Evolutionary conservation across 1,139 yeast genomes (phyloP).

Genomic region (Kurtzmaniella quercitrusa): DNA sequence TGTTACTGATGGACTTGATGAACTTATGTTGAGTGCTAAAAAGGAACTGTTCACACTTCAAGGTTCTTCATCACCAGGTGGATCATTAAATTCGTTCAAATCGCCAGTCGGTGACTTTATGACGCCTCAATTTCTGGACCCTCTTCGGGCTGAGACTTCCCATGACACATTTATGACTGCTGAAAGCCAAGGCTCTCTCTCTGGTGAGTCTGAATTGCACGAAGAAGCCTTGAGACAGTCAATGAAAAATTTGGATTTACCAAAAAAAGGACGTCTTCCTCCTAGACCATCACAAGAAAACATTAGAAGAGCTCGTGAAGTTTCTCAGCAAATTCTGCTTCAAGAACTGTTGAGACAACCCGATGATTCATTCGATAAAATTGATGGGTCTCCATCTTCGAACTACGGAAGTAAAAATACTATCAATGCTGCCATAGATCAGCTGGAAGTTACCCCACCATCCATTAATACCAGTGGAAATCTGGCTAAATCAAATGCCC

Average conservation of each 20-base stretch:
- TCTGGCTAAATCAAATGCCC: not conserved
- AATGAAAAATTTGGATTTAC: not conserved
- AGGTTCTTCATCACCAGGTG: not conserved
- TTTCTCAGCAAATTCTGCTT: constrained; percentile 17
- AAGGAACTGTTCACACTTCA: constrained; percentile 10
- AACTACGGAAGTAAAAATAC: not conserved
- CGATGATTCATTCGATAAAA: too few relatives aligned
- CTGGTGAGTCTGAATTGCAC: not conserved
- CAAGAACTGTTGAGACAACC: constrained; percentile 6
- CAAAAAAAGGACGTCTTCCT: constrained; percentile 20
- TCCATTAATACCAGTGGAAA: not conserved
- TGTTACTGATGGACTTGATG: constrained; percentile 38
- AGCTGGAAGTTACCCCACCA: not conserved
- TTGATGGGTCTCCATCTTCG: not conserved
- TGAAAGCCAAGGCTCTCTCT: constrained; percentile 3
- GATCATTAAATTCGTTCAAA: not conserved
- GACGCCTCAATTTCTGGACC: not conserved
- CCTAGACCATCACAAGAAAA: constrained; percentile 36
- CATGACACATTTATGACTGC: constrained; percentile 8
- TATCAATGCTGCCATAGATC: not conserved
- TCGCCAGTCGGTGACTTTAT: not conserved
- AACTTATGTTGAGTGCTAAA: constrained; percentile 36
- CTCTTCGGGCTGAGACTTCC: constrained; percentile 5
- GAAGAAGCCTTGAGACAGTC: not conserved
- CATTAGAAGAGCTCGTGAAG: constrained; percentile 29